These are phyloP conservation scores for Spergularia azorica DNA, from an alignment of 179 eudicot genomes.

Conservation along the genomic window DNA sequence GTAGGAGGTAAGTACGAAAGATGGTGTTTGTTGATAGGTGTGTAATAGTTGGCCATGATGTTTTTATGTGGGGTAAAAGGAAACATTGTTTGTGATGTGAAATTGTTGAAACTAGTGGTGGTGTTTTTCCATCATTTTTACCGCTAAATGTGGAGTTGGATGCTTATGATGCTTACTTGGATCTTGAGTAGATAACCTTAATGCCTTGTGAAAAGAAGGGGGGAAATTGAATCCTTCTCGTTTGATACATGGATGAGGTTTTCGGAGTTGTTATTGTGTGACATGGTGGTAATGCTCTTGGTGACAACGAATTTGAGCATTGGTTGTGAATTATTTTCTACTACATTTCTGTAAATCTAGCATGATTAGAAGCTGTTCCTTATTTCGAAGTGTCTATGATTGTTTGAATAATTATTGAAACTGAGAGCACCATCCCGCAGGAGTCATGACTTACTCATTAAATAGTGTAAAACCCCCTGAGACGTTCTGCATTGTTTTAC, in stretches of 20 bases:
- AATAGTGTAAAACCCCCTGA: conserved; percentile 3
- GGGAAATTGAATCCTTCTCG: background rate
- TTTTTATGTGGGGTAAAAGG: no score
- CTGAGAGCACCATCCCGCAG: background rate
- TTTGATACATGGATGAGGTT: background rate
- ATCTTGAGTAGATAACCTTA: background rate
- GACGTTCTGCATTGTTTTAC: conserved; percentile 18
- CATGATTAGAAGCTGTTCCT: background rate
- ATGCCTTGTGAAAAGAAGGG: background rate
- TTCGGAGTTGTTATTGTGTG: background rate
- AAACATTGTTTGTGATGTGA: background rate
- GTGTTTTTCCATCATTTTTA: background rate
- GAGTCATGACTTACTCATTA: background rate
- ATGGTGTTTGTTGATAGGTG: no score
- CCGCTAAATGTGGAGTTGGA: background rate
- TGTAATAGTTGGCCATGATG: no score
- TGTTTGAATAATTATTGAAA: background rate
- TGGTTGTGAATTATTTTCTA: background rate
- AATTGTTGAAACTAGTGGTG: background rate
- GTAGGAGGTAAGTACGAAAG: no score
- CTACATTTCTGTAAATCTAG: background rate
- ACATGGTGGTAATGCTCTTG: background rate
- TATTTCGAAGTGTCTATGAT: no score
- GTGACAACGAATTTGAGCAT: background rate
- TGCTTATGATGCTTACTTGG: background rate